A percentile compares a stretch with the other conserved stretches of the same genome.
Evolutionary conservation across 345 rosid genomes (phyloP).

Genomic region (Geranium rotundifolium): DNA sequence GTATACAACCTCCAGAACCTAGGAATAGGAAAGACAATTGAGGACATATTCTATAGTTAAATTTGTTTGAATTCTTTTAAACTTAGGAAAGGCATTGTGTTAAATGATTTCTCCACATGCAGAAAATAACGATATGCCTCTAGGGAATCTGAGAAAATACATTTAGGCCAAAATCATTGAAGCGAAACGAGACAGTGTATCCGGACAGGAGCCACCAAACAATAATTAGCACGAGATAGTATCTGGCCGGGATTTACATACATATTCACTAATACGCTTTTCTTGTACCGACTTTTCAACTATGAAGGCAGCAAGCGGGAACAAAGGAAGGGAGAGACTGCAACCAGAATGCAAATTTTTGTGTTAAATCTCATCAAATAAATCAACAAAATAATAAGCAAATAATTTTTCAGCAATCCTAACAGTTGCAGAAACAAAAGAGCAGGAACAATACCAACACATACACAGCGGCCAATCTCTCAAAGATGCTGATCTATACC

Average conservation of each 20-base stretch:
- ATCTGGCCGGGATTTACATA: slow-evolving; percentile 27
- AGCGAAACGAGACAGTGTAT: too few relatives aligned
- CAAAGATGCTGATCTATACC: slow-evolving; percentile 83
- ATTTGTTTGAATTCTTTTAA: neutral
- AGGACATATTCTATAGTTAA: neutral
- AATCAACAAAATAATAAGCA: neutral
- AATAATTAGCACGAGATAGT: slow-evolving; percentile 5
- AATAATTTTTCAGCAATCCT: neutral
- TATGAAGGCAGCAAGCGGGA: slow-evolving; percentile 63
- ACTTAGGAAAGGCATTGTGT: neutral
- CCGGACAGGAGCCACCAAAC: neutral
- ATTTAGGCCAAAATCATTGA: neutral
- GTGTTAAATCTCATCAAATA: neutral
- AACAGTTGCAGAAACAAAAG: neutral
- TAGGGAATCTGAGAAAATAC: neutral
- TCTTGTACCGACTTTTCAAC: slow-evolving; percentile 64
- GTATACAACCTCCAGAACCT: neutral
- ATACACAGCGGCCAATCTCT: slow-evolving; percentile 97
- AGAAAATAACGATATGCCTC: neutral
- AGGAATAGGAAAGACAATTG: neutral
- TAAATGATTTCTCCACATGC: neutral
- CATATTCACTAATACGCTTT: slow-evolving; percentile 48
- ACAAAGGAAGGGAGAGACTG: slow-evolving; percentile 80
- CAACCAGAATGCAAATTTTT: slow-evolving; percentile 14
- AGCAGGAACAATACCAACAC: slow-evolving; percentile 66